Conservation (phyloP, 805 yeast genomes). For the Teunomyces stri region DNA sequence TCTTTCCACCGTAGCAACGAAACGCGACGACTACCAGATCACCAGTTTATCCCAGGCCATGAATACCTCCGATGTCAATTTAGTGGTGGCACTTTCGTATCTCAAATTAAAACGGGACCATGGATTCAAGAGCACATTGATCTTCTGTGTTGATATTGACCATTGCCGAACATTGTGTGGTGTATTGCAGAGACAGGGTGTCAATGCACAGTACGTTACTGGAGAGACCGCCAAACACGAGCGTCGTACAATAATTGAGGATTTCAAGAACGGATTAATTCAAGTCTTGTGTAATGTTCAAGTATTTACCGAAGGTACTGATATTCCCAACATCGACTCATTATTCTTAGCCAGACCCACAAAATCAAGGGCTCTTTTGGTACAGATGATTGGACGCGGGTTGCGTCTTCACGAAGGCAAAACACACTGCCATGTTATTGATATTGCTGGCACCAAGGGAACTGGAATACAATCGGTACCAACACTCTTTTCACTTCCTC, state of each 20-base stretch:
- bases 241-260: slow-evolving; percentile 51
- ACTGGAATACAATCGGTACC: slow-evolving; percentile 39
- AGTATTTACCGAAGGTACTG: slow-evolving; percentile 93
- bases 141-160: slow-evolving; percentile 73
- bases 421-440: slow-evolving; percentile 67
- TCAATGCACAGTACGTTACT: slow-evolving; percentile 70
- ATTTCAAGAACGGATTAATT: slow-evolving; percentile 60
- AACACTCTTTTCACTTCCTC: slow-evolving; percentile 39
- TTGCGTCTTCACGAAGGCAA: slow-evolving; percentile 63
- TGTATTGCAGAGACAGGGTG: slow-evolving; percentile 54
- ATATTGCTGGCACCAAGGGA: slow-evolving; percentile 65
- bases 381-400: slow-evolving; percentile 93
- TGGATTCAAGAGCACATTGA: slow-evolving; percentile 57
- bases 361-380: slow-evolving; percentile 61
- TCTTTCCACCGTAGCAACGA: slow-evolving; percentile 29
- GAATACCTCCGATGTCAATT: slow-evolving; percentile 53
- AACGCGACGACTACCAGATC: slow-evolving; percentile 54
- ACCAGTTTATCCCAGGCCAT: slow-evolving; percentile 52
- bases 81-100: slow-evolving; percentile 55
- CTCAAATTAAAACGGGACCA: slow-evolving; percentile 32
- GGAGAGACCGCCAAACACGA: slow-evolving; percentile 56
- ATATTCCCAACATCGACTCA: slow-evolving; percentile 84
- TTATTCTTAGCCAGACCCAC: slow-evolving; percentile 80
- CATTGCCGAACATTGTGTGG: slow-evolving; percentile 60
- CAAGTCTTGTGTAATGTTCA: slow-evolving; percentile 84